Percentiles rank a stretch among this genome's conserved stretches.
These are phyloP conservation scores for Pleodorina starrii DNA, from an alignment of 139 green algal genomes.

Conservation along the genomic window DNA sequence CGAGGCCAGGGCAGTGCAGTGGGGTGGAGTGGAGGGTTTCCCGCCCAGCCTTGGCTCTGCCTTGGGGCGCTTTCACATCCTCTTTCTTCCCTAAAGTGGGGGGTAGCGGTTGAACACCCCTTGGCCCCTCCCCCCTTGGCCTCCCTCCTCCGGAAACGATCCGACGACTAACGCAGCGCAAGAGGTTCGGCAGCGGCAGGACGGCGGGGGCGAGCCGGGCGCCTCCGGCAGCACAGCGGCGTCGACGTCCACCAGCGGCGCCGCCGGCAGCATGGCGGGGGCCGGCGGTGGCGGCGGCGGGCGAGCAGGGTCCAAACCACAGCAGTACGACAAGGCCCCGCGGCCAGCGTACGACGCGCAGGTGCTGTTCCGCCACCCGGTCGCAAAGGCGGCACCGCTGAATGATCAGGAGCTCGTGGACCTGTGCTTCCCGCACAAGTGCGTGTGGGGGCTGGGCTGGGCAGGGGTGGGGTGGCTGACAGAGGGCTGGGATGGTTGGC, in stretches of 20 bases:
- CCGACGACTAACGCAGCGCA: background rate
- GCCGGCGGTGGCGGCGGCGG: background rate
- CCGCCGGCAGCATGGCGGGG: background rate
- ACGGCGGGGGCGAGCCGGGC: background rate
- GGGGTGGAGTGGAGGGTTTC: no score
- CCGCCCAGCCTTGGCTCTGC: no score
- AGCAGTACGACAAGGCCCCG: conserved; percentile 11
- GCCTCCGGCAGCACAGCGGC: background rate
- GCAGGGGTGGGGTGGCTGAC: no score
- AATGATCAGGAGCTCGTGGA: conserved; percentile 71
- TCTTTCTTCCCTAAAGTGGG: no score
- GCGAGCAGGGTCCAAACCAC: background rate
- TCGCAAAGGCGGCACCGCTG: conserved; percentile 41
- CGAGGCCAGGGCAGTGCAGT: no score
- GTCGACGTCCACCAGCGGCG: background rate
- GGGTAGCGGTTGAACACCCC: background rate
- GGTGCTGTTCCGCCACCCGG: conserved; percentile 73
- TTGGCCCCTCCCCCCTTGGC: background rate
- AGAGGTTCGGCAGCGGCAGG: background rate
- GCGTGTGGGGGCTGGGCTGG: background rate
- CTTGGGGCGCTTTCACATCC: no score
- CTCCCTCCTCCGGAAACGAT: background rate
- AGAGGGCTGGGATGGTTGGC: no score
- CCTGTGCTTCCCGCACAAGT: conserved; percentile 86
- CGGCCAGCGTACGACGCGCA: conserved; percentile 49